phyloP scores from a whole-genome alignment of 805 yeast genomes.

The Yamadazyma insecticola region DNA sequence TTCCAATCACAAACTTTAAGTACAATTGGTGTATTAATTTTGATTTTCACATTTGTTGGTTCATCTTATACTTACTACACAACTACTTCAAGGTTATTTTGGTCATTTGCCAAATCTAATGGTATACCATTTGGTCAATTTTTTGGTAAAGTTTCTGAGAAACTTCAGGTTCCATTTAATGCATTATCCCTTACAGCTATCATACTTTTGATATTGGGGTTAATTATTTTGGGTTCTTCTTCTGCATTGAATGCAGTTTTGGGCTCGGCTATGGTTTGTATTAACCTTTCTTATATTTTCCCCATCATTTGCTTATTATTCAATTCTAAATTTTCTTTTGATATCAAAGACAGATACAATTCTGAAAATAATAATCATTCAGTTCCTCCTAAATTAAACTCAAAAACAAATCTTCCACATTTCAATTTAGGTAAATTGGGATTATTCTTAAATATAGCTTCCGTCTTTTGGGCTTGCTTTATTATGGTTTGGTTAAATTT shows the following conservation, averaged over 20 bases:
- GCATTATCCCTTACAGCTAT: constrained; percentile 17
- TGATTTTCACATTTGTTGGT: constrained; percentile 15
- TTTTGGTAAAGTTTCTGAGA: constrained; percentile 19
- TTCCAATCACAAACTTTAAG: constrained; percentile 20
- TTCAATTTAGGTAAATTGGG: constrained; percentile 16
- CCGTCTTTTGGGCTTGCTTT: constrained; percentile 16
- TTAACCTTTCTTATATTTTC: constrained; percentile 24
- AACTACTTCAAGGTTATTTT: constrained; percentile 27
- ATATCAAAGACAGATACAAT: constrained; percentile 9
- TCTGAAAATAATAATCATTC: neutral
- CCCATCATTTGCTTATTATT: constrained; percentile 21
- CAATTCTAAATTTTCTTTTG: constrained; percentile 7
- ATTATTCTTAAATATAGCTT: constrained; percentile 12
- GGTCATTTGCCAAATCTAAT: constrained; percentile 31
- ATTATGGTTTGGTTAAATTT: constrained; percentile 16
- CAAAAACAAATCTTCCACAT: constrained; percentile 8
- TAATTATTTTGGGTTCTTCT: constrained; percentile 22
- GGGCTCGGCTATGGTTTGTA: constrained; percentile 25
- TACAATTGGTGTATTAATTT: constrained; percentile 17
- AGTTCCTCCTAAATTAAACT: constrained; percentile 4
- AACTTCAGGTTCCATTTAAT: constrained; percentile 20
- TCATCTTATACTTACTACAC: constrained; percentile 17
- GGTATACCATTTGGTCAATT: constrained; percentile 26
- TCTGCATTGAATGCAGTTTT: constrained; percentile 29
- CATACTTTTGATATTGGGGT: constrained; percentile 20